phyloP scores from a whole-genome alignment of 208 protist genomes.

The Trypanosoma cruzi region DNA sequence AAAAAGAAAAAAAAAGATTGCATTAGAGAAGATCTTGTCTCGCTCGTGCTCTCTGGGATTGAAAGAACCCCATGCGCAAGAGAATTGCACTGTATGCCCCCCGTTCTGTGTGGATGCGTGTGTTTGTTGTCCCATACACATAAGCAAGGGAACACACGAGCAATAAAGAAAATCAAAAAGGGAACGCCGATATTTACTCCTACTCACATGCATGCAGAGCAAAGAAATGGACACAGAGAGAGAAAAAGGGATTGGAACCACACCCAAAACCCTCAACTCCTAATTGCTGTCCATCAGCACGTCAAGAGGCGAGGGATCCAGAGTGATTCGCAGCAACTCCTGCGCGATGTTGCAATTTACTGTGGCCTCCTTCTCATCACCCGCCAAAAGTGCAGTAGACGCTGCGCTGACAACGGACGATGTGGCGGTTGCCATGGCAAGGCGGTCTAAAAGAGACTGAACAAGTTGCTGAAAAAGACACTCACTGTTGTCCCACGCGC shows the following conservation, averaged over 20 bases:
- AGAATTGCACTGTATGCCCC: too few relatives aligned
- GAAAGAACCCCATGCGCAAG: too few relatives aligned
- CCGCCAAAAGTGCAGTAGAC: background rate
- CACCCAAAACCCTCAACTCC: background rate
- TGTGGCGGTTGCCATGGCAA: slow-evolving; percentile 48
- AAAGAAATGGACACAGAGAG: too few relatives aligned
- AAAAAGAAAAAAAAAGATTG: too few relatives aligned
- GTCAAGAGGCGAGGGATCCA: slow-evolving; percentile 74
- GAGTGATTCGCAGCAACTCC: slow-evolving; percentile 73
- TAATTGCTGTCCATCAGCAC: slow-evolving; percentile 63
- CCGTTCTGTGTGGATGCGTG: too few relatives aligned
- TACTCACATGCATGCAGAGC: too few relatives aligned
- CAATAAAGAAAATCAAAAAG: slow-evolving; percentile 2
- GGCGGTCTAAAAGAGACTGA: slow-evolving; percentile 63
- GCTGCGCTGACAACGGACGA: background rate
- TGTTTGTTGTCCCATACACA: too few relatives aligned
- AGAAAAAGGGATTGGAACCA: too few relatives aligned
- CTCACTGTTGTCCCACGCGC: slow-evolving; percentile 34
- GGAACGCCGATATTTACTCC: too few relatives aligned
- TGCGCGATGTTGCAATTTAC: slow-evolving; percentile 52
- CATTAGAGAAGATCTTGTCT: too few relatives aligned
- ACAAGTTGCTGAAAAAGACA: slow-evolving; percentile 61
- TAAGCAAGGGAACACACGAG: background rate
- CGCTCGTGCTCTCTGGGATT: too few relatives aligned
- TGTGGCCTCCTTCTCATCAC: slow-evolving; percentile 20